These are phyloP conservation scores for Diutina siamensis DNA, from an alignment of 1,139 yeast genomes.

Conservation along the genomic window DNA sequence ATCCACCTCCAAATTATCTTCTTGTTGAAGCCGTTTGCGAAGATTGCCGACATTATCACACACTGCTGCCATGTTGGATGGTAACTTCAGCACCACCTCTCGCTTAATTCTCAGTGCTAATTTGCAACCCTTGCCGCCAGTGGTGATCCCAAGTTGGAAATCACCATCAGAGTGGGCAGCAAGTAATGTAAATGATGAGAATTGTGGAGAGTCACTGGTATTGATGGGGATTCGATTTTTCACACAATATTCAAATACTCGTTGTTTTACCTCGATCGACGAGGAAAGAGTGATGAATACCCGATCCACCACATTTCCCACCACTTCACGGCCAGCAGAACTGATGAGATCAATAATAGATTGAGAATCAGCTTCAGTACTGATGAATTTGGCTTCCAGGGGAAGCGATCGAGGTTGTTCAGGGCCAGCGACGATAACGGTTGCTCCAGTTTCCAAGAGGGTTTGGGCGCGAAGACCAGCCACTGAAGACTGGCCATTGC, in stretches of 20 bases:
- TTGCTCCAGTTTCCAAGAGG: neutral
- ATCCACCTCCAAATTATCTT: constrained; percentile 26
- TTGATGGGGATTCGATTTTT: constrained; percentile 70
- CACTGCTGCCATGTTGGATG: constrained; percentile 56
- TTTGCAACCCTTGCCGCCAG: constrained; percentile 85
- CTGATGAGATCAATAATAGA: constrained; percentile 16
- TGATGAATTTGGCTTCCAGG: neutral
- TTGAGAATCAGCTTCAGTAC: neutral
- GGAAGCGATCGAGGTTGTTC: neutral
- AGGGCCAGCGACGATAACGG: neutral
- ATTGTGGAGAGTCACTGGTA: constrained; percentile 60
- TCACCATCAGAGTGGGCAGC: constrained; percentile 65
- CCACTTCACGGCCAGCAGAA: constrained; percentile 51
- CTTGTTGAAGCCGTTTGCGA: constrained; percentile 42
- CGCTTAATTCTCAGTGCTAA: constrained; percentile 72
- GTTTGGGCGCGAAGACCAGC: neutral
- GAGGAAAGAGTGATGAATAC: constrained; percentile 55
- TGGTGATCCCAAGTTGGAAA: constrained; percentile 75
- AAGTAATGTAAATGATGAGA: constrained; percentile 65
- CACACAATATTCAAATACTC: constrained; percentile 39
- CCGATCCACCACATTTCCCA: constrained; percentile 55
- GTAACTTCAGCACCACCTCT: constrained; percentile 56
- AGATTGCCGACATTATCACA: constrained; percentile 61
- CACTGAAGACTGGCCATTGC: neutral
- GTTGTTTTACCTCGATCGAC: constrained; percentile 18